Conservation (phyloP, 2,329 filamentous ascomycete species). For the Emergomyces pasteurianus region DNA sequence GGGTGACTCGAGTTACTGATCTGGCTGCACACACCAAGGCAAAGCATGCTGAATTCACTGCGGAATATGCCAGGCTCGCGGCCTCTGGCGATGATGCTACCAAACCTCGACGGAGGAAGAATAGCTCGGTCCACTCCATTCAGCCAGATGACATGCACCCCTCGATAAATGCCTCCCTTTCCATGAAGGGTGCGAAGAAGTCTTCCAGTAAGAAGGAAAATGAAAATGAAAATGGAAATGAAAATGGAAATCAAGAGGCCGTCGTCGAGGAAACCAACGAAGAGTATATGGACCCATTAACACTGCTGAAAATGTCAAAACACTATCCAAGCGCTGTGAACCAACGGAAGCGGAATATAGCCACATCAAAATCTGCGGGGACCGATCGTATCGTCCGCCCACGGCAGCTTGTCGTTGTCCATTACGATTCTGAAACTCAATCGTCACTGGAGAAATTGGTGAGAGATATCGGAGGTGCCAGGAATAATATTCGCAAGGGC, state of each 20-base stretch:
- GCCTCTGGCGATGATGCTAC: conserved; percentile 1
- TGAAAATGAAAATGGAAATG: too few relatives aligned
- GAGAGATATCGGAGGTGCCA: conserved; percentile 63
- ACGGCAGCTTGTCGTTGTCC: conserved; percentile 71
- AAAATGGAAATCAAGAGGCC: conserved; percentile 4
- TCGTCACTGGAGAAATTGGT: conserved; percentile 72
- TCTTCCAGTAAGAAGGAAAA: neutral
- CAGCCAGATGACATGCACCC: conserved; percentile 17
- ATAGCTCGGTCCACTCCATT: conserved; percentile 34
- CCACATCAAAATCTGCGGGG: neutral
- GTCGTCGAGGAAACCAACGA: conserved; percentile 3
- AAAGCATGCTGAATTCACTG: conserved; percentile 32
- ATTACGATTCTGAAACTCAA: conserved; percentile 82
- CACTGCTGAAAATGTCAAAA: conserved; percentile 5
- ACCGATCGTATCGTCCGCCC: conserved; percentile 46
- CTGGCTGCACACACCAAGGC: conserved; percentile 29
- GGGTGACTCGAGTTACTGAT: conserved; percentile 32
- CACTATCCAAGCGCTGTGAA: conserved; percentile 7
- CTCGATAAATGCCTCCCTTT: neutral
- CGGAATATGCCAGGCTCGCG: conserved; percentile 29
- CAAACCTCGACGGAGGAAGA: conserved; percentile 26
- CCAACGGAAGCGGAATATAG: conserved; percentile 21
- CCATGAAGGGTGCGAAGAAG: neutral
- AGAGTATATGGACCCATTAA: conserved; percentile 6
- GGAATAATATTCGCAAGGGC: conserved; percentile 76